phyloP scores from a whole-genome alignment of 2,329 filamentous ascomycete genomes.

The Elsinoe fawcettii region DNA sequence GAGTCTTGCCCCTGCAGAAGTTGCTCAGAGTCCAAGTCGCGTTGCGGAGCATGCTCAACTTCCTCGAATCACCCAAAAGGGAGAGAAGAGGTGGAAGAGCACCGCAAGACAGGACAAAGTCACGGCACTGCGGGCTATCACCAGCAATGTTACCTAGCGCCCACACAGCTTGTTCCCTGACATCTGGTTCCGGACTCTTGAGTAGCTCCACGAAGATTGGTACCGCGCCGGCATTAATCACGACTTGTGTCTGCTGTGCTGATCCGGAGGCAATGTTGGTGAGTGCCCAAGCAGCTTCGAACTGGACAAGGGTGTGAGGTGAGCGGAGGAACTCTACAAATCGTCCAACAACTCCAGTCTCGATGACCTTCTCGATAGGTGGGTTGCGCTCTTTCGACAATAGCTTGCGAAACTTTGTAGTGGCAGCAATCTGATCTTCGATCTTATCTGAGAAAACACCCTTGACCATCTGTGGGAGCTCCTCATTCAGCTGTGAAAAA shows the following conservation, averaged over 20 bases:
- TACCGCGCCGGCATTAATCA: slow-evolving; percentile 95
- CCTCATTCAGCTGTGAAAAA: slow-evolving; percentile 71
- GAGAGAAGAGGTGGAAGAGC: slow-evolving; percentile 83
- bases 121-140: slow-evolving; percentile 93
- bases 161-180: slow-evolving; percentile 97
- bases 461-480: slow-evolving; percentile 95
- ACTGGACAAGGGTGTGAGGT: slow-evolving; percentile 95
- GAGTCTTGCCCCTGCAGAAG: slow-evolving; percentile 99
- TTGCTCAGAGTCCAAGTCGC: slow-evolving; percentile 99
- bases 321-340: slow-evolving; percentile 98
- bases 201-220: slow-evolving; percentile 97
- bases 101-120: slow-evolving; percentile 87
- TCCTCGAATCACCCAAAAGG: slow-evolving; percentile 91
- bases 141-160: slow-evolving; percentile 97
- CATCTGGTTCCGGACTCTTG: slow-evolving; percentile 92
- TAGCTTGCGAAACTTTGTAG: slow-evolving; percentile 96
- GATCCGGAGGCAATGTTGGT: slow-evolving; percentile 99
- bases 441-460: slow-evolving; percentile 99
- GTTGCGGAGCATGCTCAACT: slow-evolving; percentile 97
- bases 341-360: slow-evolving; percentile 92
- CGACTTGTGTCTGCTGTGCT: slow-evolving; percentile 93
- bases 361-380: slow-evolving; percentile 97
- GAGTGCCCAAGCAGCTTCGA: slow-evolving; percentile 96
- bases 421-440: slow-evolving; percentile 92
- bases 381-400: slow-evolving; percentile 98